phyloP scores from a whole-genome alignment of 164 flowering plant genomes.

The Stephania yunnanensis region DNA sequence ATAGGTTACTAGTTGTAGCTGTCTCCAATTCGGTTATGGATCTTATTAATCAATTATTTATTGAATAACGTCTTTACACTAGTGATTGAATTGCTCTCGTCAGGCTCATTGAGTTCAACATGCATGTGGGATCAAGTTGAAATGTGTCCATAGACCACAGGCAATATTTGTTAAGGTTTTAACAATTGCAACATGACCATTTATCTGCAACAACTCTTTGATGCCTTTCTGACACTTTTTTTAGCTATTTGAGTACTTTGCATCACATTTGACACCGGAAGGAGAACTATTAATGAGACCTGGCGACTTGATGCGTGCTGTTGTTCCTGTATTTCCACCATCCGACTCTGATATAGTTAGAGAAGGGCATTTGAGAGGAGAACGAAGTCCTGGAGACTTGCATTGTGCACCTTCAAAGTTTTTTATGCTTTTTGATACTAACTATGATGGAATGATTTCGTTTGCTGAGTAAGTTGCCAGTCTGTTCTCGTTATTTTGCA shows the following conservation, averaged over 20 bases:
- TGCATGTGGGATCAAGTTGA: conserved; percentile 10
- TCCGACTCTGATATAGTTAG: conserved; percentile 72
- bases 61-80: background rate
- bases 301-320: conserved; percentile 91
- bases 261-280: conserved; percentile 40
- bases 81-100: conserved; percentile 12
- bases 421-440: conserved; percentile 87
- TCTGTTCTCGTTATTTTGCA: background rate
- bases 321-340: conserved; percentile 95
- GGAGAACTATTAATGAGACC: conserved; percentile 88
- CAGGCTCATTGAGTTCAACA: conserved; percentile 11
- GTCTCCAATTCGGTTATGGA: conserved; percentile 8
- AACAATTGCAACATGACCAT: conserved; percentile 1
- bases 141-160: background rate
- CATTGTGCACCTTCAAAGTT: conserved; percentile 64
- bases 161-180: conserved; percentile 9
- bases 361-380: conserved; percentile 81
- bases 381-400: conserved; percentile 55
- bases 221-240: conserved; percentile 7
- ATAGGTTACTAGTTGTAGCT: conserved; percentile 1
- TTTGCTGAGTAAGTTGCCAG: conserved; percentile 72
- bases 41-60: background rate
- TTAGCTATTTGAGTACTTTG: conserved; percentile 95
- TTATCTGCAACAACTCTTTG: background rate
- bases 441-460: conserved; percentile 80